A percentile compares a stretch with the other conserved stretches of the same genome.
phyloP scores from a whole-genome alignment of 2,329 filamentous ascomycete genomes.

The Xylariaceae sp. region DNA sequence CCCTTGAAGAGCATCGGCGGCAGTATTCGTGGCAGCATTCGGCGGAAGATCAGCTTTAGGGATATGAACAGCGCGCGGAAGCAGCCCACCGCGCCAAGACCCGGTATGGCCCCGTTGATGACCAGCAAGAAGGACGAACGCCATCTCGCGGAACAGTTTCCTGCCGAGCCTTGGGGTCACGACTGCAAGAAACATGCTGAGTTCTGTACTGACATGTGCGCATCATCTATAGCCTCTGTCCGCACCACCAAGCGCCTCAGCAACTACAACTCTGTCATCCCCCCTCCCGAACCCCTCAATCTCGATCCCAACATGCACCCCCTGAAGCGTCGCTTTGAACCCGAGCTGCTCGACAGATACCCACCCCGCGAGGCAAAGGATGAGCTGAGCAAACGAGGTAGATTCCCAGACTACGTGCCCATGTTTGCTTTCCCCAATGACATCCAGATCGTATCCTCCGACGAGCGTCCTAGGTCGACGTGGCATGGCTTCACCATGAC shows the following conservation, averaged over 20 bases:
- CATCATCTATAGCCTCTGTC: slow-evolving; percentile 52
- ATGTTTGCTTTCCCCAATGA: slow-evolving; percentile 99
- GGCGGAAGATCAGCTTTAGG: slow-evolving; percentile 84
- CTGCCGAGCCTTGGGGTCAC: slow-evolving; percentile 20
- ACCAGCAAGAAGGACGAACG: slow-evolving; percentile 14
- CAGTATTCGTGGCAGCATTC: slow-evolving; percentile 76
- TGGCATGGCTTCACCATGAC: slow-evolving; percentile 99
- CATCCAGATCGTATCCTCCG: slow-evolving; percentile 92
- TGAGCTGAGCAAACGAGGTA: slow-evolving; percentile 73
- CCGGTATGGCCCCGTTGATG: slow-evolving; percentile 54
- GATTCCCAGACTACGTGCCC: slow-evolving; percentile 94
- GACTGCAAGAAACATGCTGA: slow-evolving; percentile 20
- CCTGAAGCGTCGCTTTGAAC: slow-evolving; percentile 88
- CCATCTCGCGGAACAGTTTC: slow-evolving; percentile 21
- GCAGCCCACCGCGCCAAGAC: slow-evolving; percentile 71
- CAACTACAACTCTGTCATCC: slow-evolving; percentile 98
- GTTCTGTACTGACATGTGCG: slow-evolving; percentile 30
- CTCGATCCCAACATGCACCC: slow-evolving; percentile 92
- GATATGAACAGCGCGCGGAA: slow-evolving; percentile 95
- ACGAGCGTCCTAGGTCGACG: slow-evolving; percentile 88
- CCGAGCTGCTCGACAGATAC: slow-evolving; percentile 91
- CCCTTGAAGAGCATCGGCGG: slow-evolving; percentile 57
- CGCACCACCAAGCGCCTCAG: slow-evolving; percentile 86
- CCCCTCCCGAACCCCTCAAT: slow-evolving; percentile 84
- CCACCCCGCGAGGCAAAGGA: slow-evolving; percentile 79